phyloP scores from a whole-genome alignment of 2,329 filamentous ascomycete genomes.

The Balansia obtecta region DNA sequence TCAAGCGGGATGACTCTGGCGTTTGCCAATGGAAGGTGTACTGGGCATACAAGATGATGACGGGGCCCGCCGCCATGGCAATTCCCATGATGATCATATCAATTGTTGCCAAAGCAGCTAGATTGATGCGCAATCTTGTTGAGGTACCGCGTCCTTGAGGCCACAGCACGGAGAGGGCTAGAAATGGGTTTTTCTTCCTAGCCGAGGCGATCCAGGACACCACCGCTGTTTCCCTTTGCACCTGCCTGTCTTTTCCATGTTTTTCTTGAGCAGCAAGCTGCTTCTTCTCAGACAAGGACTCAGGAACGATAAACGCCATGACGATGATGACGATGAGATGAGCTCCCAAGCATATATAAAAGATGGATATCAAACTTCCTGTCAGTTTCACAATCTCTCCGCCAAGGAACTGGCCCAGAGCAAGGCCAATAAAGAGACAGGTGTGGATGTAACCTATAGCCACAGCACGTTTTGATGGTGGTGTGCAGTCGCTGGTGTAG shows the following conservation, averaged over 20 bases:
- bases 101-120: slow-evolving; percentile 67
- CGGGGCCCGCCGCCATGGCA: slow-evolving; percentile 67
- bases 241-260: slow-evolving; percentile 34
- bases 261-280: slow-evolving; percentile 61
- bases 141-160: slow-evolving; percentile 54
- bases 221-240: slow-evolving; percentile 16
- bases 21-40: slow-evolving; percentile 74
- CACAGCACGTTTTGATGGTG: slow-evolving; percentile 66
- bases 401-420: slow-evolving; percentile 70
- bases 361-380: slow-evolving; percentile 64
- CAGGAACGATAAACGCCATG: slow-evolving; percentile 61
- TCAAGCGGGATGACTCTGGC: slow-evolving; percentile 66
- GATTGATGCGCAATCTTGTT: slow-evolving; percentile 56
- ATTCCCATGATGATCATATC: slow-evolving; percentile 76
- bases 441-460: slow-evolving; percentile 85
- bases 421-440: slow-evolving; percentile 79
- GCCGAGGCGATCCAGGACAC: slow-evolving; percentile 20
- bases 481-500: slow-evolving; percentile 81
- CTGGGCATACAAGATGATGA: slow-evolving; percentile 74
- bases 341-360: slow-evolving; percentile 66
- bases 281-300: slow-evolving; percentile 66
- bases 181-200: slow-evolving; percentile 53
- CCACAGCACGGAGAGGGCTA: slow-evolving; percentile 65
- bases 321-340: slow-evolving; percentile 65
- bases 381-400: slow-evolving; percentile 69